phyloP scores from a whole-genome alignment of 495 filamentous ascomycete genomes.

The Penicillium ucsense region DNA sequence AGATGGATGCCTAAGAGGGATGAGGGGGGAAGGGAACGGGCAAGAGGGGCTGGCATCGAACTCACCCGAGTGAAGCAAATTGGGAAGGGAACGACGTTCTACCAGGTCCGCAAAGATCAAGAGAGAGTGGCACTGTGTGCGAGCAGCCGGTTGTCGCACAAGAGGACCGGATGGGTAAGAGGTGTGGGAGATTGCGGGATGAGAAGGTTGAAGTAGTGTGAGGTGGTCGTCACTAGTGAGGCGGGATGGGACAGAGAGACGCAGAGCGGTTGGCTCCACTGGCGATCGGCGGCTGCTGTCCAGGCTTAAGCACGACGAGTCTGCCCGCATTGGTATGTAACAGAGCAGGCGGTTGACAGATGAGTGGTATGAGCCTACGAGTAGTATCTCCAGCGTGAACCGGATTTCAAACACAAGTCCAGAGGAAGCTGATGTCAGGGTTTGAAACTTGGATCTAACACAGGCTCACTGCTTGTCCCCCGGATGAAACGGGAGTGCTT shows the following conservation, averaged over 20 bases:
- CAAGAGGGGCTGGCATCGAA: slow-evolving; percentile 5
- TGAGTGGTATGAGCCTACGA: too few relatives aligned
- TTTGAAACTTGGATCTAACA: too few relatives aligned
- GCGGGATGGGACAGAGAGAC: slow-evolving; percentile 22
- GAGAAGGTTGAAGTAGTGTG: slow-evolving; percentile 13
- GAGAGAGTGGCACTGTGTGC: not conserved
- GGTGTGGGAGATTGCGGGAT: slow-evolving; percentile 3
- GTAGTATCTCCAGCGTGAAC: too few relatives aligned
- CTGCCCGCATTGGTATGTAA: too few relatives aligned
- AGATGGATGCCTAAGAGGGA: slow-evolving; percentile 20
- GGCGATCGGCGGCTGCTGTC: slow-evolving; percentile 32
- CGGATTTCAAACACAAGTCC: too few relatives aligned
- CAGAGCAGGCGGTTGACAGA: not conserved
- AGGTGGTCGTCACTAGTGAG: slow-evolving; percentile 27
- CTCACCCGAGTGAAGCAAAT: slow-evolving; percentile 7
- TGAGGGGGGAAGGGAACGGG: slow-evolving; percentile 7
- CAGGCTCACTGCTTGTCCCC: too few relatives aligned
- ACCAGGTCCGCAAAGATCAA: too few relatives aligned
- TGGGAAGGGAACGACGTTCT: slow-evolving; percentile 1
- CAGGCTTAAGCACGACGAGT: slow-evolving; percentile 14
- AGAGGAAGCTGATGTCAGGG: too few relatives aligned
- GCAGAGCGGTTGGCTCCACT: slow-evolving; percentile 20
- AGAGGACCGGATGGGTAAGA: slow-evolving; percentile 6
- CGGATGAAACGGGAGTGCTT: too few relatives aligned
- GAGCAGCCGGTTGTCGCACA: slow-evolving; percentile 5